Evolutionary conservation across 306 rosid genomes (phyloP), one percentile per base, ranked within the genome.

Genomic region (Fragaria nilgerrensis): DNA sequence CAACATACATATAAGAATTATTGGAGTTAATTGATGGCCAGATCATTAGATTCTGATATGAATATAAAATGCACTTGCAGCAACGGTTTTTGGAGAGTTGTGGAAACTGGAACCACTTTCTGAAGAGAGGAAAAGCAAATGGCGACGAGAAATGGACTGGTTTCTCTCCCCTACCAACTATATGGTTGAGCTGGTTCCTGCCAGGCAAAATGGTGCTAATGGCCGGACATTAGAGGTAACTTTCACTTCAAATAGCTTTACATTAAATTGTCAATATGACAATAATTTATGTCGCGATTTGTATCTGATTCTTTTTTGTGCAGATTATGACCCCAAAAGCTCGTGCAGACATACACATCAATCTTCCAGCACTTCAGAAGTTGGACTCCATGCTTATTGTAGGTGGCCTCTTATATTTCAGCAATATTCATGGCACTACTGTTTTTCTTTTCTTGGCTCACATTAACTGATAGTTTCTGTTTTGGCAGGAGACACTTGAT

Each of bases 271-370:
- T 25, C 29, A 43, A 25, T 68, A 41, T 43, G 36, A 16, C 41
- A 59, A 17, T 27, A 48, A 2, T 47, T 29, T 58, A 67, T 48
- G 27, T 7, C 10, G 12, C 15, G 49, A 76, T 64, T 75, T 61
- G 80, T 61, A 55, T 34, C 36, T 65, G 39, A n/a, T 48, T 82
- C 25, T 82, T 78, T 37, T 79, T 76, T 43, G 14, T 74, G 79
- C 88, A 95, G 98, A 95, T 95, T 75, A 95, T 95, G 98, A 92
- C 91, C 44, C 95, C 98, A 0, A 92, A 89, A 86, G 90, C 92
- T 44, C 97, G 98, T 37, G 90, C 90, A 25, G 98, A 95, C 82
- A 84, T 95, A 81, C 97, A 90, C 61, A 82, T 92, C 87, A 95
- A 95, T 85, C 93, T 95, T 78, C 98, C 98, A 15, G 98, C 97